Evolutionary conservation across 305 asterid species (phyloP).

Genomic region (Solanum hybrid): DNA sequence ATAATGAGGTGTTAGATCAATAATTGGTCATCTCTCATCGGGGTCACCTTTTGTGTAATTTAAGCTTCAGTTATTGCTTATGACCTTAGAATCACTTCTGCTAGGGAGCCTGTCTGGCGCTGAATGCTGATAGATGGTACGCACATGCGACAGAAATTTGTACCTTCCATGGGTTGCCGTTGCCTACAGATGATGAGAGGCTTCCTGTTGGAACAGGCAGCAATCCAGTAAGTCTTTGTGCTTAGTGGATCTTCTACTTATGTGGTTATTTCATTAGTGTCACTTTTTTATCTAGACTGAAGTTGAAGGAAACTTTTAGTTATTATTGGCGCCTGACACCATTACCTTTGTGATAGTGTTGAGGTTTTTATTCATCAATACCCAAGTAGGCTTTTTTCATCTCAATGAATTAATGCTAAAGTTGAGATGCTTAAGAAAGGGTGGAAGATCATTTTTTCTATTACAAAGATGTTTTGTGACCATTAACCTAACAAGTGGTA

Average conservation of each 20-base stretch:
- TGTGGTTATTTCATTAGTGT: background rate
- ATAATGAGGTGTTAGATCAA: background rate
- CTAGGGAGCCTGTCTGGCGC: constrained; percentile 93
- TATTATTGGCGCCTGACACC: background rate
- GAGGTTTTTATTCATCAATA: background rate
- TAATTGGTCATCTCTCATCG: background rate
- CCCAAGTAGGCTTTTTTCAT: background rate
- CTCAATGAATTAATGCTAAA: background rate
- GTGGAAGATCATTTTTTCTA: background rate
- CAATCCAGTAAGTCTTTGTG: constrained; percentile 76
- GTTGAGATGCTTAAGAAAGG: background rate
- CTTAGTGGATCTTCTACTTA: background rate
- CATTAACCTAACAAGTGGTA: background rate
- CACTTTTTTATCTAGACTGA: background rate
- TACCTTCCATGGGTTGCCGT: constrained; percentile 55
- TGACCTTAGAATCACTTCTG: constrained; percentile 4
- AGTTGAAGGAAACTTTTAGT: background rate
- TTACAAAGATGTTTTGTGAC: background rate
- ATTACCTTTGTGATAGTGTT: background rate
- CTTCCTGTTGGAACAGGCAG: constrained; percentile 99
- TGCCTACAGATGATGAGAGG: constrained; percentile 66
- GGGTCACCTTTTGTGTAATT: constrained; percentile 4
- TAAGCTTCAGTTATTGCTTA: constrained; percentile 15
- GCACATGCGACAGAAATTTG: constrained; percentile 59
- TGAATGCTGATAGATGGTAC: constrained; percentile 79